Base-by-base conservation (phyloP, 2,329 filamentous ascomycete genomes). In the Stemphylium beticola region DNA sequence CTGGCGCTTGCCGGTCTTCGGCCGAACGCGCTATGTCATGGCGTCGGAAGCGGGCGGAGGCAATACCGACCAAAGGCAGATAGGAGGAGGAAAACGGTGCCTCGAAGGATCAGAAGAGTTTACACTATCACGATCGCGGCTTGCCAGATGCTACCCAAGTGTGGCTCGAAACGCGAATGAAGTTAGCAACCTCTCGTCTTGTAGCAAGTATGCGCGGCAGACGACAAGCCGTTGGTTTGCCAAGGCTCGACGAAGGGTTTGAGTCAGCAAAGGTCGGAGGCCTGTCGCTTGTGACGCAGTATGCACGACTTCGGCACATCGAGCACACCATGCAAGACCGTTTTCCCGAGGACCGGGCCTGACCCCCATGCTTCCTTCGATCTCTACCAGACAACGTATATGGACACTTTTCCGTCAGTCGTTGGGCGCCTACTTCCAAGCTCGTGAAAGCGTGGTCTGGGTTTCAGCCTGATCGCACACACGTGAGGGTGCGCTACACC, bases 291-390 rank as follows among this genome's bases (percentile, higher is more conserved):
- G 51, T 44, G 45, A 38, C 51, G 46, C 45, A 49, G 39, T 33
- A 49, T 39, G 50, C 50, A 47, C 42, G 33, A 37, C 36, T 48
- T 31, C 49, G 49, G 49, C 50, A 53, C 44, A 43, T 49, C 32
- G 26, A 32, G 22, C 44, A 47, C 41, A 46, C 51, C 36, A 52
- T 55, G 53, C 53, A 55, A 34, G 36, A 44, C 47, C 53, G 48
- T 55, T 55, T 51, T 55, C 53, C 53, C 42, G 53, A 38, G 36
- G 32, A 42, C 42, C 42, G 37, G 53, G 42, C 53, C 36, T 44
- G 33, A 49, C 36, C 34, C 47, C 47, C 52, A 51, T 55, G 53
- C 48, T 33, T 7, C 42, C 39, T 18, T 41, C 32, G 32, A 33
- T 47, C 53, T 52, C 46, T 32, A 32, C 48, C 48, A 55, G 18